Evolutionary conservation across 164 flowering plant genomes (phyloP).

Genomic region (Tinospora cordifolia): DNA sequence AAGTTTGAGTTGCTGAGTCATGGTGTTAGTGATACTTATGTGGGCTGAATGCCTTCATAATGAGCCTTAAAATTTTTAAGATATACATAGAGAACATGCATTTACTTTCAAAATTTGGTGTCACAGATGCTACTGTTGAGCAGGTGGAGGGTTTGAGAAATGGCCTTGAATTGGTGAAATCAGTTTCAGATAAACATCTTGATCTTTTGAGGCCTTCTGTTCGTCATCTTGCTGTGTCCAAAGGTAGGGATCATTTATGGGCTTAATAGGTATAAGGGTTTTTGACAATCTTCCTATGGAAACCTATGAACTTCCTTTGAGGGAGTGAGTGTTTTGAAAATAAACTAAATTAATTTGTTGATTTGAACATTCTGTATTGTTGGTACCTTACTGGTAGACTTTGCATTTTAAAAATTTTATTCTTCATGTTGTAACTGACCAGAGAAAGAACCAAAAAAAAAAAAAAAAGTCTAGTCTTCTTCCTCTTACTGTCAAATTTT

Average conservation of each 20-base stretch:
- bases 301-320: neutral
- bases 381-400: neutral
- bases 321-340: neutral
- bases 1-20: neutral
- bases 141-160: conserved; percentile 37
- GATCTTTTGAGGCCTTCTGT: conserved; percentile 69
- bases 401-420: neutral
- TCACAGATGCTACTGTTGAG: conserved; percentile 38
- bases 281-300: neutral
- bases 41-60: conserved; percentile 3
- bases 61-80: neutral
- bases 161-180: conserved; percentile 46
- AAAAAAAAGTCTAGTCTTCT: neutral
- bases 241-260: conserved; percentile 38
- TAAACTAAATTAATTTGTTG: neutral
- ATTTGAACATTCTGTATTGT: neutral
- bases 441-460: neutral
- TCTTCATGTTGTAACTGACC: neutral
- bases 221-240: conserved; percentile 47
- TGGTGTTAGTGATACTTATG: neutral
- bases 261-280: neutral
- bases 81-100: neutral
- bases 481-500: neutral
- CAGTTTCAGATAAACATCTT: conserved; percentile 51
- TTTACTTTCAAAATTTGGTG: conserved; percentile 19